Conservation (phyloP, 306 rosid genomes). For the Clitoria ternatea region DNA sequence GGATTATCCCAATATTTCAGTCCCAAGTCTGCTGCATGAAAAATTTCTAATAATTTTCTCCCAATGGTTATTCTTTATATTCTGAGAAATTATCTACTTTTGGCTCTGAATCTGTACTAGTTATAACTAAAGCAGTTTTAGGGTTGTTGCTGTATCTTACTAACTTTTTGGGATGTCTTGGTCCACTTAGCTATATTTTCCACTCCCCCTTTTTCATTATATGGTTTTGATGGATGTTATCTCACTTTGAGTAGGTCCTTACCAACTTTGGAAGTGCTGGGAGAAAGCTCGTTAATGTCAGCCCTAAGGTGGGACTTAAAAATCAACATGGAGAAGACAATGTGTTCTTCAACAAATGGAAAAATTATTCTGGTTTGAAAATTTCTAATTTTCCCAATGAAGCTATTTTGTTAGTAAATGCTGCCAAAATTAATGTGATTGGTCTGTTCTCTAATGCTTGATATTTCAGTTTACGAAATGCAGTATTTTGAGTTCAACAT, state of each 20-base stretch:
- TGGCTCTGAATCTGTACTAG: slow-evolving; percentile 1
- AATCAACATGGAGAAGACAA: slow-evolving; percentile 60
- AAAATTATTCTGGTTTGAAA: slow-evolving; percentile 70
- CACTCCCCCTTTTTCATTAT: not conserved
- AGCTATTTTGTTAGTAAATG: not conserved
- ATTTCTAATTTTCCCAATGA: slow-evolving; percentile 25
- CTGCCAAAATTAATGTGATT: slow-evolving; percentile 2
- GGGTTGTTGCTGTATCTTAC: not conserved
- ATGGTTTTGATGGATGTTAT: slow-evolving; percentile 9
- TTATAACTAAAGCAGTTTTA: slow-evolving; percentile 9
- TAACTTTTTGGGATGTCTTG: not conserved
- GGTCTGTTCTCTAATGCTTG: slow-evolving; percentile 9
- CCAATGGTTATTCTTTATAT: not conserved
- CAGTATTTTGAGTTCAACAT: slow-evolving; percentile 1
- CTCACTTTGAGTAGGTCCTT: slow-evolving; percentile 59
- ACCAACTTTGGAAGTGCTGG: slow-evolving; percentile 65
- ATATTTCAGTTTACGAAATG: not conserved
- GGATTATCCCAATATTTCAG: not conserved
- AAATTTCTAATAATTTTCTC: not conserved
- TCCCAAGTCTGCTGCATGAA: not conserved
- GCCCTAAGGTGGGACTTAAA: slow-evolving; percentile 75
- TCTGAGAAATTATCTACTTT: slow-evolving; percentile 7
- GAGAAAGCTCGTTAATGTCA: slow-evolving; percentile 57
- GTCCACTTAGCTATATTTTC: slow-evolving; percentile 13
- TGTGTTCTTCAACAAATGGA: slow-evolving; percentile 66